Evolutionary conservation across 2,329 filamentous ascomycete species (phyloP).

Genomic region (Aspergillus flavus): DNA sequence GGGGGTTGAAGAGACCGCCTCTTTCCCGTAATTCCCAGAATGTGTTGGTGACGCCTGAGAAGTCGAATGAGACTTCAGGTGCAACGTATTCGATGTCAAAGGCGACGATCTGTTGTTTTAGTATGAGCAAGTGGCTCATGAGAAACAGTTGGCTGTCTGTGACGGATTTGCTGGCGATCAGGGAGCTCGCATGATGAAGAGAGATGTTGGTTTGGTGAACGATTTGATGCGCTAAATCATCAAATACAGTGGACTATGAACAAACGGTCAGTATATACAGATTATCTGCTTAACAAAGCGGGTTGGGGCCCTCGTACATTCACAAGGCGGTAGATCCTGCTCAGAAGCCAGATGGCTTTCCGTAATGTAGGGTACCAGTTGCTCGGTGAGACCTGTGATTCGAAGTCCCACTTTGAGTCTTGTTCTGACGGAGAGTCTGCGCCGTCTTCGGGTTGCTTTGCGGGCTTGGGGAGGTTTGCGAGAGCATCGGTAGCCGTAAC

Average conservation of each 20-base stretch:
- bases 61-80: conserved; percentile 67
- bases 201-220: conserved; percentile 88
- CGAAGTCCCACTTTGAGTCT: conserved; percentile 55
- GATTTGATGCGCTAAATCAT: conserved; percentile 75
- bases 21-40: conserved; percentile 69
- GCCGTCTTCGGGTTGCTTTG: conserved; percentile 54
- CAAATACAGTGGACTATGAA: conserved; percentile 64
- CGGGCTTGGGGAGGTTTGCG: conserved; percentile 51
- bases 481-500: conserved; percentile 42
- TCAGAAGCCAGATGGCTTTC: conserved; percentile 69
- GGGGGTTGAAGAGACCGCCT: conserved; percentile 67
- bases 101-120: conserved; percentile 94
- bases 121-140: conserved; percentile 88
- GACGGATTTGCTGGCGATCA: conserved; percentile 66
- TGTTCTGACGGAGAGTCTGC: conserved; percentile 45
- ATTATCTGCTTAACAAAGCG: background rate
- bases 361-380: conserved; percentile 69
- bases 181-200: conserved; percentile 73
- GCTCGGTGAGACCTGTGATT: conserved; percentile 58
- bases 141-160: conserved; percentile 87
- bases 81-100: conserved; percentile 85
- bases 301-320: conserved; percentile 51
- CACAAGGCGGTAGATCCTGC: conserved; percentile 69
- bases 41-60: conserved; percentile 65
- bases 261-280: conserved; percentile 18